Evolutionary conservation across 2,329 filamentous ascomycete genomes (phyloP).

Genomic region (Aspergillus pseudotamarii): DNA sequence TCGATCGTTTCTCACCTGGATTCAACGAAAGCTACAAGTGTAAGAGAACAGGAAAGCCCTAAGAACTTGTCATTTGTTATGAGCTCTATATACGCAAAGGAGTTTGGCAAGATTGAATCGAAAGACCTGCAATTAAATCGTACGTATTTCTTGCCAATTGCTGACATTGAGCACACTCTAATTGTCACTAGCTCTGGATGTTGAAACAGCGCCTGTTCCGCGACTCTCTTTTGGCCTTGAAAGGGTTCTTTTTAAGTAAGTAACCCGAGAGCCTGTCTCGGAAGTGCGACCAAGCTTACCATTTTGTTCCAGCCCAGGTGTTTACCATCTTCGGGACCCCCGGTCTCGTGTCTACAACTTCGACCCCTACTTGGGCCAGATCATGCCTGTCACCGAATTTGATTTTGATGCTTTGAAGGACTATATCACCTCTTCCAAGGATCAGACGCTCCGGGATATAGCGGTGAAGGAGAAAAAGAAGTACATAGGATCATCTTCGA

Average conservation of each 20-base stretch:
- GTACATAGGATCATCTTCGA: conserved; percentile 94
- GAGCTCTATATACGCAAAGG: conserved; percentile 13
- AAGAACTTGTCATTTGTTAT: conserved; percentile 17
- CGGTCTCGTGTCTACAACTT: conserved; percentile 92
- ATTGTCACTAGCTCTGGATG: conserved; percentile 34
- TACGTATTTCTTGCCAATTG: conserved; percentile 12
- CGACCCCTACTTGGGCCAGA: conserved; percentile 86
- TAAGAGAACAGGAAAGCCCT: conserved; percentile 3
- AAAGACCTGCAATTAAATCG: conserved; percentile 12
- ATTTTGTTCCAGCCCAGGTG: conserved; percentile 62
- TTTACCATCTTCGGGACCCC: conserved; percentile 88
- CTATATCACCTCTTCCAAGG: conserved; percentile 91
- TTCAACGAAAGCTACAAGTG: conserved; percentile 5
- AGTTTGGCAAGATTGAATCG: conserved; percentile 8
- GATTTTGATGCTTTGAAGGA: conserved; percentile 83
- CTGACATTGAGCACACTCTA: not conserved
- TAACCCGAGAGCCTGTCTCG: not conserved
- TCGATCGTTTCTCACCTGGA: conserved; percentile 5
- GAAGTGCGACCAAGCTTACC: conserved; percentile 9
- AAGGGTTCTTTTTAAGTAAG: conserved; percentile 85
- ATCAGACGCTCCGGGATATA: conserved; percentile 69
- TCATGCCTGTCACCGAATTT: conserved; percentile 93
- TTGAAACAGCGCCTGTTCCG: conserved; percentile 60
- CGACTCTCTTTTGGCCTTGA: conserved; percentile 74
- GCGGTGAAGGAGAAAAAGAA: conserved; percentile 70